Evolutionary conservation across 2,329 filamentous ascomycete species (phyloP), one percentile per base, ranked within the genome.

Genomic region (Colletotrichum acutatum): DNA sequence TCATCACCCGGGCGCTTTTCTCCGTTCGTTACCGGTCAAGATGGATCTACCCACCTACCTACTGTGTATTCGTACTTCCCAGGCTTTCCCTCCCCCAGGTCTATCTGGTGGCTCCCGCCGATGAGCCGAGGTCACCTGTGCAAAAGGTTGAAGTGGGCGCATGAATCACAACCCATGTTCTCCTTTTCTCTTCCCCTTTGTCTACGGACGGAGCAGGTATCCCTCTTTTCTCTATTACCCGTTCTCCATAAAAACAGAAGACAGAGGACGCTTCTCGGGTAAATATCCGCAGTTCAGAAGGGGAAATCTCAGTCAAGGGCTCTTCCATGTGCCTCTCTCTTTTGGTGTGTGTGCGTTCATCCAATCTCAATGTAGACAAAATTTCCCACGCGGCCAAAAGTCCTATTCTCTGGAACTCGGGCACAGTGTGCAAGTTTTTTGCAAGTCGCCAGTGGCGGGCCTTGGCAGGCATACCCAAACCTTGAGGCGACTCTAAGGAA

Each of bases 91-190:
- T 42, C 16, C 37, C 9, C 16, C 37, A 42, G 37, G 5, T 42
- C 37, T 42, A 22, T 30, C n/a, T 64, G 30, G n/a, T n/a, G n/a
- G 32, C 19, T n/a, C 19, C 46, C 26, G 63, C 64, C 49, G 49
- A 71, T 26, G 46, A 46, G 32, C 66, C 59, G 58, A 69, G 59
- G 53, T 62, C 58, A 59, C 59, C n/a, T 59, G 58, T 28, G 42
- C 52, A 54, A 49, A 49, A 49, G 22, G 42, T 49, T 49, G 42
- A 49, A 5, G 61, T 61, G 49, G 53, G 61, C 16, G 46, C 68
- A 71, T 61, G 56, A 67, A 67, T 68, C 34, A 62, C 64, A 32
- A 61, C 34, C 63, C 68, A 71, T 68, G 64, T 37, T 61, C 30
- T 54, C 12, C 42, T 62, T 14, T 11, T 8, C 30, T 26, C 30